Conservation (phyloP, 2,329 filamentous ascomycete genomes). For the Pseudohalonectria lignicola region DNA sequence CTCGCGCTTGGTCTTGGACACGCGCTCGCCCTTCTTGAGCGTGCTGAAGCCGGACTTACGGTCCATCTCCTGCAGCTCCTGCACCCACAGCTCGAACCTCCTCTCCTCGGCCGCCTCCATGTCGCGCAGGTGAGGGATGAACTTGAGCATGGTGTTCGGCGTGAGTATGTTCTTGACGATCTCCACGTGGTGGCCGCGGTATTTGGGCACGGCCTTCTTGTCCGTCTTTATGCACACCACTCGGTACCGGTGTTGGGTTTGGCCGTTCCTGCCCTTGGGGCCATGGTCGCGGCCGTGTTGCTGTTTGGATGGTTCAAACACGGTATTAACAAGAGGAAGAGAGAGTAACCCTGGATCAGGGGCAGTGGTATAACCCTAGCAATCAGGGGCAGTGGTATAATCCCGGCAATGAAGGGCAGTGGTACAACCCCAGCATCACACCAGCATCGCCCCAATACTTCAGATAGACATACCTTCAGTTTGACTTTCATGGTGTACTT, state of each 20-base stretch:
- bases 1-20: slow-evolving; percentile 33
- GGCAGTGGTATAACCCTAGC: too few relatives aligned
- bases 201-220: slow-evolving; percentile 41
- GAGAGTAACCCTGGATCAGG: slow-evolving; percentile 22
- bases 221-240: slow-evolving; percentile 37
- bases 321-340: slow-evolving; percentile 9
- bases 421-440: too few relatives aligned
- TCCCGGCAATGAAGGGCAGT: too few relatives aligned
- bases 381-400: too few relatives aligned
- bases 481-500: slow-evolving; percentile 34
- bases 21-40: slow-evolving; percentile 39
- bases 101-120: slow-evolving; percentile 39
- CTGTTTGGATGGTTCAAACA: slow-evolving; percentile 19
- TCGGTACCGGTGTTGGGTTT: slow-evolving; percentile 26
- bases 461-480: too few relatives aligned
- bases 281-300: slow-evolving; percentile 25
- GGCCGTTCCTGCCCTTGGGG: slow-evolving; percentile 32
- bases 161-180: slow-evolving; percentile 49
- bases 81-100: slow-evolving; percentile 44
- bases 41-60: slow-evolving; percentile 45
- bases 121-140: slow-evolving; percentile 48
- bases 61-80: slow-evolving; percentile 46
- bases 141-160: slow-evolving; percentile 48
- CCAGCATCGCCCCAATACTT: too few relatives aligned
- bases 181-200: slow-evolving; percentile 49